phyloP scores from a whole-genome alignment of 2,329 filamentous ascomycete species.

The Nakataea oryzae region DNA sequence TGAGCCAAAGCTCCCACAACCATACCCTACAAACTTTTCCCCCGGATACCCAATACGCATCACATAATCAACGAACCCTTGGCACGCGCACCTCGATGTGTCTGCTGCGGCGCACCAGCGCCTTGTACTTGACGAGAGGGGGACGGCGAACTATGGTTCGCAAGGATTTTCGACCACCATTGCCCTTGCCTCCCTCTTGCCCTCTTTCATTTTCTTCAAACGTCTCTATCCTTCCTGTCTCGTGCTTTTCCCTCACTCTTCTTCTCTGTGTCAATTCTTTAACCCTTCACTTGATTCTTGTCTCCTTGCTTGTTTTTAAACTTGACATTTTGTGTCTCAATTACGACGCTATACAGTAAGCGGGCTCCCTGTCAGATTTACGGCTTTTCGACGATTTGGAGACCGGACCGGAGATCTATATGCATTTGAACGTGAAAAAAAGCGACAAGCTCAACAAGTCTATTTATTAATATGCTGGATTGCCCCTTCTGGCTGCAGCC shows the following conservation, averaged over 20 bases:
- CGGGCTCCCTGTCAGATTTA: neutral
- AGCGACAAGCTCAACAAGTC: slow-evolving; percentile 7
- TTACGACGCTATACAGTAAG: neutral
- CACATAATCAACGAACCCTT: slow-evolving; percentile 2
- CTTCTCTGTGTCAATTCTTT: neutral
- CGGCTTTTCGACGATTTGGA: slow-evolving; percentile 3
- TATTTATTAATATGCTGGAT: neutral
- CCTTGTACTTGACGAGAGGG: slow-evolving; percentile 1
- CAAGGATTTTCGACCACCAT: slow-evolving; percentile 2
- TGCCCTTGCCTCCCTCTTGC: slow-evolving; percentile 10
- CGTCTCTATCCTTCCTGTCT: slow-evolving; percentile 6
- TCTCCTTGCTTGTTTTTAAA: neutral
- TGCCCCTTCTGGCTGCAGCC: neutral
- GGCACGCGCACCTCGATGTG: neutral
- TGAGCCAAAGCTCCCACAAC: slow-evolving; percentile 3
- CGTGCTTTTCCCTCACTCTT: neutral
- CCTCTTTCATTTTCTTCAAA: slow-evolving; percentile 15
- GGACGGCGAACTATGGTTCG: neutral
- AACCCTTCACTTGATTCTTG: neutral
- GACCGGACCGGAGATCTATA: slow-evolving; percentile 6
- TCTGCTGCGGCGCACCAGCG: neutral
- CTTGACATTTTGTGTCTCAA: neutral
- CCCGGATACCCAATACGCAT: slow-evolving; percentile 5
- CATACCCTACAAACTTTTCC: neutral
- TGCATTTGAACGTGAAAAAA: slow-evolving; percentile 9